Evolutionary conservation across 2,329 filamentous ascomycete species (phyloP), one percentile per base, ranked within the genome.

Genomic region (Beauveria sp.): DNA sequence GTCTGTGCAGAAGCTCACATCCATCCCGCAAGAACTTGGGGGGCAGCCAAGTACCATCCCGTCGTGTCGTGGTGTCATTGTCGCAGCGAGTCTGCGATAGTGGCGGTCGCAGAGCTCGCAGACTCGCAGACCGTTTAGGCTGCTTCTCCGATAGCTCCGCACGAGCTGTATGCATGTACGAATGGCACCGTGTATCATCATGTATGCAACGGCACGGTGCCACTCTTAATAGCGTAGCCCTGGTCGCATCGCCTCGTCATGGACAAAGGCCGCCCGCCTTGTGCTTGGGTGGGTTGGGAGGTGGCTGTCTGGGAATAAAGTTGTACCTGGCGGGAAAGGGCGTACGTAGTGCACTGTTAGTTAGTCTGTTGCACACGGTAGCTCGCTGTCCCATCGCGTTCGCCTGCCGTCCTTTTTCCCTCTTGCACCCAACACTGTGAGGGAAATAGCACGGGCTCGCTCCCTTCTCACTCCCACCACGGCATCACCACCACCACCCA

Each of bases 71-170:
- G 53, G n/a, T 34, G 53, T 46, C 53, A 30, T 43, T 56, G 7
- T 16, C 18, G 12, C 42, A 56, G 10, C 16, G 34, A 42, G 12
- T 26, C 16, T 14, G 49, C n/a, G 18, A 45, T 30, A 24, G 12
- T 53, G 57, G 57, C 24, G 46, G 56, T 52, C 38, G 56, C 34
- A 34, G 26, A 14, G 14, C 34, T 16, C 12, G 34, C 12, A 38
- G 34, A 16, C 34, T 38, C 34, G 34, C 5, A 38, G 28, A 59
- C 40, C 26, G 58, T 60, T 60, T 46, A 38, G 49, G 38, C 40
- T 53, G 34, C 14, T 46, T 20, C 49, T 60, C 49, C 49, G 58
- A 54, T 52, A 60, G 58, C 58, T 60, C 58, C 58, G 49, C 58
- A 53, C 26, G 8, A 54, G 26, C 49, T 52, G 42, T 28, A 40